A percentile compares a stretch with the other conserved stretches of the same genome.
Conservation (phyloP, 106 monocot species). For the Posidonia australis region DNA sequence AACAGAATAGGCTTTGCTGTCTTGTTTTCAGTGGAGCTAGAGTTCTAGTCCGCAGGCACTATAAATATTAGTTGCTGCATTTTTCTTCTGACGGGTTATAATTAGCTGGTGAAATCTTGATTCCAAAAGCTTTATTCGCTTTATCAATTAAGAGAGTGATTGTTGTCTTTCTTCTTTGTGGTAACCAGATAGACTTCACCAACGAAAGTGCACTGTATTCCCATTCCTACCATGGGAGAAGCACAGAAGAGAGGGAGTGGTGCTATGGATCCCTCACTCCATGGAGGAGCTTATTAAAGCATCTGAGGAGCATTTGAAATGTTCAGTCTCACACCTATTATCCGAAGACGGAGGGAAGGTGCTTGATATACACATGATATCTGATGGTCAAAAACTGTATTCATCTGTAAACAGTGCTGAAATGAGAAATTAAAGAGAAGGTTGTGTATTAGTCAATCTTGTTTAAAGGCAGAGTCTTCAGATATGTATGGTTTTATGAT, state of each 20-base stretch:
- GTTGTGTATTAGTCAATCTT: no score
- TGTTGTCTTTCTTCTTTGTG: background rate
- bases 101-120: background rate
- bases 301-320: constrained; percentile 37
- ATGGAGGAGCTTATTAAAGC: constrained; percentile 57
- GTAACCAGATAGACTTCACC: constrained; percentile 40
- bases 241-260: constrained; percentile 54
- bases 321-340: constrained; percentile 36
- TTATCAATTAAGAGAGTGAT: background rate
- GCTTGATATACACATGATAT: constrained; percentile 45
- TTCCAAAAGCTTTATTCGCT: background rate
- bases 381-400: constrained; percentile 64
- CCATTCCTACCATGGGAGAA: constrained; percentile 74
- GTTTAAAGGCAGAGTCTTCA: no score
- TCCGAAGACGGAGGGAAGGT: constrained; percentile 73
- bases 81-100: no score
- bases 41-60: no score
- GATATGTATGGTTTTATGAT: no score
- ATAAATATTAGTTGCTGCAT: no score
- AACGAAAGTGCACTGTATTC: constrained; percentile 57
- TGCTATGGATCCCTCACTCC: constrained; percentile 64
- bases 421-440: no score
- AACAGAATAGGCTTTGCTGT: no score
- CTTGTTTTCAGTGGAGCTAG: no score
- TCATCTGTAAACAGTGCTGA: background rate